Evolutionary conservation across 139 green algal species (phyloP), one percentile per base, ranked within the genome.

Genomic region (Auxenochlorella protothecoides): DNA sequence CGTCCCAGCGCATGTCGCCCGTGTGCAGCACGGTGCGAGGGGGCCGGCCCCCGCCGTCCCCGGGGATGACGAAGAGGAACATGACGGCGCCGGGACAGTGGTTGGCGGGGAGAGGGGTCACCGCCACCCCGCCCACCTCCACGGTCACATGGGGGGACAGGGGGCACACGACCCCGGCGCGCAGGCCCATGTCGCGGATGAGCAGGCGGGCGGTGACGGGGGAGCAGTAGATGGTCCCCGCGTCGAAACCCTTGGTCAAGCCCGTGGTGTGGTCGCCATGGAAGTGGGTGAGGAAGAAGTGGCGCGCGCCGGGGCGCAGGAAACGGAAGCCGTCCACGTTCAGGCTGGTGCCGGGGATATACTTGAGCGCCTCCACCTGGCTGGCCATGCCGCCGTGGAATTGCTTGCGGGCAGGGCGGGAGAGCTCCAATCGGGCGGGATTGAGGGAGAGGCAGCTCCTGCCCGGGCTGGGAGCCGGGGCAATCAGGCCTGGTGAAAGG

Each of bases 261-360:
- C 88, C 88, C 13, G 80, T 88, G 3, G 84, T 91, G 79, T 94
- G 89, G 76, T 94, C 89, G 3, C 69, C 77, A 68, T 94, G 89
- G n/a, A 73, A 84, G 70, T 94, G 89, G 1, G 89, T 92, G 3
- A 94, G 83, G 66, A 93, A 91, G 81, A 91, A 91, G 56, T 83
- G 74, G 3, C 8, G 27, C 74, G 63, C 79, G 11, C 59, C 53
- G 3, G 61, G 54, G 56, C 11, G 71, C 51, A 79, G 78, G 44
- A 88, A 83, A 2, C 55, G 55, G 73, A 88, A 86, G 44, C 77
- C 80, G 55, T 88, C 84, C 8, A 88, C 87, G 5, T 91, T 72
- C 55, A 92, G 87, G 11, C 51, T 9, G 4, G 80, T 86, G 12
- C 78, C 79, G 6, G 83, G 83, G 2, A 95, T 73, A 77, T 82